phyloP scores from a whole-genome alignment of 1,284 basidiomycete species.

The Heterobasidion occidentale region DNA sequence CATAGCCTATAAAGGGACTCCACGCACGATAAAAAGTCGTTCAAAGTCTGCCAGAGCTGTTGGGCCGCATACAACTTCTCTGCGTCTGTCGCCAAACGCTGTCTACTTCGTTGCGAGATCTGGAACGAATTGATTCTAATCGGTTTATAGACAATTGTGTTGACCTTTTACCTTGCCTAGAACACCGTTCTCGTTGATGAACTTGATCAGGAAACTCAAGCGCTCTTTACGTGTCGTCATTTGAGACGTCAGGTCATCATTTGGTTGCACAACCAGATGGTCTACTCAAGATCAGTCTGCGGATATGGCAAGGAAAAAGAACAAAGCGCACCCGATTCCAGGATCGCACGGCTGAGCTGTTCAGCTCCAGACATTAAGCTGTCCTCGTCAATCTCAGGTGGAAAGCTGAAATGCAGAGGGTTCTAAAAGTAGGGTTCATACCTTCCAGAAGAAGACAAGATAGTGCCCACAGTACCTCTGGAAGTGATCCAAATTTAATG shows the following conservation, averaged over 20 bases:
- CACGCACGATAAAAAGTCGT: slow-evolving; percentile 59
- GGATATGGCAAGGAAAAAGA: neutral
- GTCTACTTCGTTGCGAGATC: slow-evolving; percentile 76
- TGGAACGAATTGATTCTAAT: slow-evolving; percentile 20
- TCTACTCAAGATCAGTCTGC: slow-evolving; percentile 33
- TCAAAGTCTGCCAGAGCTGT: slow-evolving; percentile 81
- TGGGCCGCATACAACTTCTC: slow-evolving; percentile 83
- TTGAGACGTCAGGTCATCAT: slow-evolving; percentile 79
- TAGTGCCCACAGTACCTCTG: slow-evolving; percentile 34
- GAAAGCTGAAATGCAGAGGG: slow-evolving; percentile 80
- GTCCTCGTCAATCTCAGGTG: slow-evolving; percentile 71
- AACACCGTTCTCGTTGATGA: slow-evolving; percentile 81
- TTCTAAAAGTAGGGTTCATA: slow-evolving; percentile 39
- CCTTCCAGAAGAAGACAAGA: neutral
- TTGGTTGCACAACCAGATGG: slow-evolving; percentile 62
- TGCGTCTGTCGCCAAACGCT: slow-evolving; percentile 77
- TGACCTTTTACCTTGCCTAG: slow-evolving; percentile 51
- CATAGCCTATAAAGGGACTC: neutral
- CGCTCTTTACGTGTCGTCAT: slow-evolving; percentile 70
- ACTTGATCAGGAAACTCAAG: slow-evolving; percentile 76
- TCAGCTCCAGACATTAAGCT: slow-evolving; percentile 77
- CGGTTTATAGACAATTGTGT: neutral
- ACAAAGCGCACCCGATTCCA: slow-evolving; percentile 50
- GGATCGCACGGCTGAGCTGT: slow-evolving; percentile 67
- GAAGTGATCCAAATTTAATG: slow-evolving; percentile 71